Percentiles rank a stretch among this genome's conserved stretches.
Conservation (phyloP, 257 asterid genomes). For the Leonotis leonurus region DNA sequence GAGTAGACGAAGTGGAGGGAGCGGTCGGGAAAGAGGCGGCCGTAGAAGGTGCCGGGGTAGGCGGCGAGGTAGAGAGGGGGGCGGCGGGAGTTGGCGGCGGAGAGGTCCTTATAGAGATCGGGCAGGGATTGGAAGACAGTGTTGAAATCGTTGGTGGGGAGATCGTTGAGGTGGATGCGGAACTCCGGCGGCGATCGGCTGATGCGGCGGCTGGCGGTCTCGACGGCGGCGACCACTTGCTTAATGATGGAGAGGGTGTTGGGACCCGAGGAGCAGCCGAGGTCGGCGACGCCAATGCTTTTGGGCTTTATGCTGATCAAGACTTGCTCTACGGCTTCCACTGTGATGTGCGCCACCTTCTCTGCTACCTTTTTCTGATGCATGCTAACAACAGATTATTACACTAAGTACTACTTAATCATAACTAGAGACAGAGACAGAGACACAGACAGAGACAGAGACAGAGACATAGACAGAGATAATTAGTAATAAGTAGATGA, state of each 20-base stretch:
- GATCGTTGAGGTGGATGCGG: constrained; percentile 66
- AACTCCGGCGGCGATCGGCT: constrained; percentile 40
- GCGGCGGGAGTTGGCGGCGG: constrained; percentile 10
- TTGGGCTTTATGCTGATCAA: constrained; percentile 32
- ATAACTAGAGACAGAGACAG: too few relatives aligned
- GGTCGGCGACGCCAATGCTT: constrained; percentile 83
- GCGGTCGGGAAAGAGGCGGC: constrained; percentile 60
- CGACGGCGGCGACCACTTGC: constrained; percentile 38
- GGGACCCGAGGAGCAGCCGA: constrained; percentile 87
- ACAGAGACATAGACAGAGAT: background rate
- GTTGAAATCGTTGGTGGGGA: constrained; percentile 80
- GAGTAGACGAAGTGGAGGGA: constrained; percentile 63
- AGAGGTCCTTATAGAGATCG: constrained; percentile 41
- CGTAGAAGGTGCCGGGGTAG: constrained; percentile 83
- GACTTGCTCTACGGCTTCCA: constrained; percentile 38
- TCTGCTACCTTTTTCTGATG: constrained; percentile 70
- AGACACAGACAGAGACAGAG: background rate
- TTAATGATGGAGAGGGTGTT: constrained; percentile 60
- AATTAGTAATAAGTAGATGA: too few relatives aligned
- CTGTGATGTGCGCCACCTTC: constrained; percentile 47
- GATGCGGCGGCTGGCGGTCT: constrained; percentile 12
- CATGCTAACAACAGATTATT: too few relatives aligned
- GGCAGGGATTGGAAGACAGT: constrained; percentile 70
- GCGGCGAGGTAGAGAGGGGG: constrained; percentile 59
- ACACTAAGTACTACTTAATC: too few relatives aligned